Conservation (phyloP, 2,329 filamentous ascomycete species). For the Eurotiales sp. region DNA sequence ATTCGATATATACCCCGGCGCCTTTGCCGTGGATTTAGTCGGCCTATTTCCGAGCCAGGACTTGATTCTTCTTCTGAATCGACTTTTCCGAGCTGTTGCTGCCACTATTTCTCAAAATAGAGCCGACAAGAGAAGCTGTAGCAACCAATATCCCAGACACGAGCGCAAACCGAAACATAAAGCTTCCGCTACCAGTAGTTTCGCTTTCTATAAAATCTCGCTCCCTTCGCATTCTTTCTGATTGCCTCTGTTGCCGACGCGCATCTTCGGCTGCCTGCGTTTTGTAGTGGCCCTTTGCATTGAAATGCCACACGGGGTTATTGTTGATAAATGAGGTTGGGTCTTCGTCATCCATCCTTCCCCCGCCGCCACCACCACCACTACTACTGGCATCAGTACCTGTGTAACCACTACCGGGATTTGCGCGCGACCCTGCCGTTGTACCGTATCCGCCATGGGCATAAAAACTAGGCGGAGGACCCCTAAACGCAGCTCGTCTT, state of each 20-base stretch:
- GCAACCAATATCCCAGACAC: constrained; percentile 37
- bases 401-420: constrained; percentile 2
- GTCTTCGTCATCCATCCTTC: constrained; percentile 24
- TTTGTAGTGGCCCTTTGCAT: constrained; percentile 66
- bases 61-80: not conserved
- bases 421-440: constrained; percentile 27
- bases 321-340: constrained; percentile 35
- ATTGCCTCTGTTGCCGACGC: constrained; percentile 23
- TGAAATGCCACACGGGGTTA: constrained; percentile 70
- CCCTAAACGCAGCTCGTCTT: constrained; percentile 70
- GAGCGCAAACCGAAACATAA: constrained; percentile 33
- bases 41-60: not conserved
- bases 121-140: constrained; percentile 20
- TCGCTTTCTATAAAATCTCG: constrained; percentile 28
- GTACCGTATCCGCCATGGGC: constrained; percentile 73
- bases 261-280: constrained; percentile 66
- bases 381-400: not conserved
- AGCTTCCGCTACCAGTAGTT: constrained; percentile 23
- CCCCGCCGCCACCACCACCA: not conserved
- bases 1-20: not conserved
- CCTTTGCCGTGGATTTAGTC: not conserved
- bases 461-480: constrained; percentile 88
- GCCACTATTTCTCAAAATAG: not conserved
- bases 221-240: constrained; percentile 32
- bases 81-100: not conserved